These are phyloP conservation scores for Schizochytrium sp. DNA, from an alignment of 108 stramenopile species.

Conservation along the genomic window DNA sequence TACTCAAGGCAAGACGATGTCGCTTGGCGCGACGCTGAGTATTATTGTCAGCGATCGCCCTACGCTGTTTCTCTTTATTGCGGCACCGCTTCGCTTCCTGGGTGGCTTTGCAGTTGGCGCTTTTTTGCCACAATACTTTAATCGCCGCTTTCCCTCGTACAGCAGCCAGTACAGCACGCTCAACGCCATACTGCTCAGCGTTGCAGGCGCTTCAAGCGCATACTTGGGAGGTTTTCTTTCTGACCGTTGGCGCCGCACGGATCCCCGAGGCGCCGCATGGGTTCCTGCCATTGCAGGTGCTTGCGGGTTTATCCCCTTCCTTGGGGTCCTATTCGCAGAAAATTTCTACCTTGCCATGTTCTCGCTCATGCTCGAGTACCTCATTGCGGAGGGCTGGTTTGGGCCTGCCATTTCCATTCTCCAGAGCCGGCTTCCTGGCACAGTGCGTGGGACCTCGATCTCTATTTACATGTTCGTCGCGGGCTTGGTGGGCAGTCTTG, in stretches of 20 bases:
- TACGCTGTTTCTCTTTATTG: neutral
- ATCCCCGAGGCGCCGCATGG: neutral
- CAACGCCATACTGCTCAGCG: neutral
- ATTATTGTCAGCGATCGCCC: neutral
- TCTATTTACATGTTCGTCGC: slow-evolving; percentile 11
- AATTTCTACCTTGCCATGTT: neutral
- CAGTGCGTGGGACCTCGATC: neutral
- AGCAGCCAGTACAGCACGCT: neutral
- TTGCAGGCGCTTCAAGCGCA: neutral
- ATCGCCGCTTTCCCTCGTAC: neutral
- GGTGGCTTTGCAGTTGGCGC: neutral
- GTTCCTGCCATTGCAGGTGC: neutral
- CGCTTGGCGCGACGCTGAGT: neutral
- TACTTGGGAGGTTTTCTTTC: neutral
- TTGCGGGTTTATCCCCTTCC: neutral
- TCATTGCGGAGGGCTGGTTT: neutral
- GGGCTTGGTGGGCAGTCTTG: neutral
- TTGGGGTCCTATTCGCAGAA: neutral
- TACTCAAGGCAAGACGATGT: neutral
- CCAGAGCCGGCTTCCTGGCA: neutral
- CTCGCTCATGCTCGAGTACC: slow-evolving; percentile 1
- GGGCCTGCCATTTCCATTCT: slow-evolving; percentile 9
- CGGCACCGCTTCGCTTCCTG: neutral
- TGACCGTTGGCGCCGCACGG: neutral
- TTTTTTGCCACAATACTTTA: neutral